These are phyloP conservation scores for Collybia sordida DNA, from an alignment of 768 basidiomycete species.

Conservation along the genomic window DNA sequence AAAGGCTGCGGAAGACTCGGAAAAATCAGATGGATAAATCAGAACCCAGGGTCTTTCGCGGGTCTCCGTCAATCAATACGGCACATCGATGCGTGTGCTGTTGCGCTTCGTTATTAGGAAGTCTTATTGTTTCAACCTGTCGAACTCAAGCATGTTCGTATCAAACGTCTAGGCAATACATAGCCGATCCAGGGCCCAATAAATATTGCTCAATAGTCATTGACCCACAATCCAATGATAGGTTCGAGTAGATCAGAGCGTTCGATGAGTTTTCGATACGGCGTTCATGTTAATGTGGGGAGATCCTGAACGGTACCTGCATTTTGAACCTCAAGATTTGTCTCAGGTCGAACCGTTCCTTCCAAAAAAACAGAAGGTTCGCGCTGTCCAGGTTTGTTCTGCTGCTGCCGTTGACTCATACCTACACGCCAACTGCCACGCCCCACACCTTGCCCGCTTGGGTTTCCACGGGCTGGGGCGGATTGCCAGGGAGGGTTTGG, in stretches of 20 bases:
- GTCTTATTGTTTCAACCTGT: slow-evolving; percentile 26
- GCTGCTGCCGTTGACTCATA: slow-evolving; percentile 2
- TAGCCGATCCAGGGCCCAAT: slow-evolving; percentile 6
- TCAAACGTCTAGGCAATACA: slow-evolving; percentile 1
- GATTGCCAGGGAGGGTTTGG: background rate
- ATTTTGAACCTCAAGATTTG: background rate
- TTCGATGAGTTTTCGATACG: background rate
- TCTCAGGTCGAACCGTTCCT: background rate
- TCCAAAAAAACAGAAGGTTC: background rate
- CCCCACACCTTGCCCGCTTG: slow-evolving; percentile 9
- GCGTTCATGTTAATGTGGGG: background rate
- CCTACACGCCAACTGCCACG: background rate
- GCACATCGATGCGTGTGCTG: slow-evolving; percentile 1
- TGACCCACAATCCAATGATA: background rate
- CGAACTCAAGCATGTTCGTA: background rate
- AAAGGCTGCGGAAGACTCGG: slow-evolving; percentile 43
- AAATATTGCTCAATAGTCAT: background rate
- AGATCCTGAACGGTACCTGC: background rate
- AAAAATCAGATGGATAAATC: slow-evolving; percentile 33
- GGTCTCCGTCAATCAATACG: slow-evolving; percentile 5
- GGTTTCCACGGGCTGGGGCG: background rate
- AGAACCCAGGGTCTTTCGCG: slow-evolving; percentile 18
- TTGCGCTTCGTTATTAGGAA: slow-evolving; percentile 17
- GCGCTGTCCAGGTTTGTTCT: background rate
- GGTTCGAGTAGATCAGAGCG: background rate